Evolutionary conservation across 768 basidiomycete genomes (phyloP).

Genomic region (Infundibulicybe gibba): DNA sequence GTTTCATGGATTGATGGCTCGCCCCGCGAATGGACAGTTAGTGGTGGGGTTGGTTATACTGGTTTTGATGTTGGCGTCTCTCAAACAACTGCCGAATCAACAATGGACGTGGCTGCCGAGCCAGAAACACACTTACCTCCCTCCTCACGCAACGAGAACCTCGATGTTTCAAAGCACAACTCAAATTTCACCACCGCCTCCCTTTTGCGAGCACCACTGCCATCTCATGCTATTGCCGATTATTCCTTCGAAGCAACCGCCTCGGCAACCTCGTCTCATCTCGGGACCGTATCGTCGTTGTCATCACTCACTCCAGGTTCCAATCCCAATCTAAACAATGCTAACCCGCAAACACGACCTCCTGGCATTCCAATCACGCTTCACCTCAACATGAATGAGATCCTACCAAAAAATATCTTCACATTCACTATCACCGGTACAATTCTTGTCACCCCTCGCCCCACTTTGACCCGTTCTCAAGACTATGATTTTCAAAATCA

Average conservation of each 20-base stretch:
- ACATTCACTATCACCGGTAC: slow-evolving; percentile 65
- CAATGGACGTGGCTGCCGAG: too few relatives aligned
- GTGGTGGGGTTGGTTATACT: slow-evolving; percentile 64
- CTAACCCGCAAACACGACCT: slow-evolving; percentile 24
- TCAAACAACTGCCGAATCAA: slow-evolving; percentile 6
- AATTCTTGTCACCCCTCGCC: slow-evolving; percentile 53
- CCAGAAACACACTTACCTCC: slow-evolving; percentile 33
- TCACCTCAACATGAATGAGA: slow-evolving; percentile 78
- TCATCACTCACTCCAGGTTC: slow-evolving; percentile 46
- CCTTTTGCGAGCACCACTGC: slow-evolving; percentile 72
- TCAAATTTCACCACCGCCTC: slow-evolving; percentile 54
- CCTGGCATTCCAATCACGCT: slow-evolving; percentile 67
- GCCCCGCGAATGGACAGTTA: slow-evolving; percentile 54
- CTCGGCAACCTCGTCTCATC: slow-evolving; percentile 26
- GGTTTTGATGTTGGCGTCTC: slow-evolving; percentile 60
- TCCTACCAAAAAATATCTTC: slow-evolving; percentile 60
- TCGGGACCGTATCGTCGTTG: slow-evolving; percentile 40
- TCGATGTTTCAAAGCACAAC: slow-evolving; percentile 27
- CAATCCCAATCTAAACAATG: slow-evolving; percentile 11
- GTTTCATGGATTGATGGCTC: slow-evolving; percentile 59
- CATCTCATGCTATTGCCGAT: slow-evolving; percentile 57
- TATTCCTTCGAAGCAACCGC: slow-evolving; percentile 70
- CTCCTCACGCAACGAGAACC: slow-evolving; percentile 11
- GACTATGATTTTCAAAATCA: slow-evolving; percentile 12
- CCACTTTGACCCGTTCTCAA: slow-evolving; percentile 21